Base-by-base conservation (phyloP, 2,329 filamentous ascomycete genomes). In the Colletotrichum agaves region DNA sequence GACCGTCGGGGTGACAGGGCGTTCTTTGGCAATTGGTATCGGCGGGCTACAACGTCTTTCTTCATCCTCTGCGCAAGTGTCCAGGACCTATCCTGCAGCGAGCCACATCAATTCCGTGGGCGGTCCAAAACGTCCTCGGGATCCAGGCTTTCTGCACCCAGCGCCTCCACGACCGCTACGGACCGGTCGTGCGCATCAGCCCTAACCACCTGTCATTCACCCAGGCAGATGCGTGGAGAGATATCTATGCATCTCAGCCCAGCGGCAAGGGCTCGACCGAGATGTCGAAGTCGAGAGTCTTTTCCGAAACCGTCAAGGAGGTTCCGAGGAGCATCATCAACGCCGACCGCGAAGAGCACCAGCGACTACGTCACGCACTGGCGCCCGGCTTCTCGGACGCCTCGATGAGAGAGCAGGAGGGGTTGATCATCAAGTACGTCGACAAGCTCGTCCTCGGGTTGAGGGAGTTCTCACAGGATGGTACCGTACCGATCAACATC, bases 181-280 rank as follows among this genome's bases (percentile, higher is more conserved):
- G 75, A 8, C 69, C 72, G 11, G 75, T 83, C 0, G 76, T 85
- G 8, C 78, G 83, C 2, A 73, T 80, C 5, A 75, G 73, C 0
- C 82, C 82, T 0, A 76, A 78, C 19, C 73, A 78, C 33, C 73
- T 85, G 3, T 77, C 78, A 1, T 82, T 81, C 64, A 77, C 75
- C 12, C 73, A 75, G 2, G 46, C 73, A 3, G 53, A 73, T 5
- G 78, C 77, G 1, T 82, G 77, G 78, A 78, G 78, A 58, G 79
- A 81, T 7, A 83, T 83, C 15, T 81, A 82, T 59, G 78, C 77
- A 33, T 57, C 61, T 10, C 66, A 52, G 3, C 50, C 44, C 4
- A 37, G 50, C 10, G 23, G 35, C 3, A 63, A 44, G 5, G 57
- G 63, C 2, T 31, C 21, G 3, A 37, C 44, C 6, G 66, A 69